Evolutionary conservation across 1,284 basidiomycete genomes (phyloP), one percentile per base, ranked within the genome.

Genomic region (Tylopilus sp.): DNA sequence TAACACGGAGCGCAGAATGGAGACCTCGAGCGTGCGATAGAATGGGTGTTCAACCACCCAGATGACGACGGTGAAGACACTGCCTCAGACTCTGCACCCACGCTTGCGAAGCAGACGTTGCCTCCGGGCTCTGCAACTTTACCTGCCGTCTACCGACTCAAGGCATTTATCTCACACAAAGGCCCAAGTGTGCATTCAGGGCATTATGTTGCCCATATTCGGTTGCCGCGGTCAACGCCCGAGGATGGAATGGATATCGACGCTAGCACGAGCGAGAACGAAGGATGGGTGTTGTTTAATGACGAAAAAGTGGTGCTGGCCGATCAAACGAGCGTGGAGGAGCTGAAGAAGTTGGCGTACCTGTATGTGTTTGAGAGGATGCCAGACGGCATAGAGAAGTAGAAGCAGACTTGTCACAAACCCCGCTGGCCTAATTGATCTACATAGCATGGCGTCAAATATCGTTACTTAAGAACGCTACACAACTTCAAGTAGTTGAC

Each of bases 21-120:
- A 24, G 88, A 95, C 72, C 80, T 89, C 0, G 96, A 97, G 72
- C 87, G 93, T 32, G 97, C 97, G 0, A 90, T 99, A 5, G 97
- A 98, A 70, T 99, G 97, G 97, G 82, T 99, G n/a, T 99, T 99
- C 81, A 95, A 89, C 67, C 94, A 99, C 74, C 93, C 96, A 0
- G 95, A 95, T 64, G 96, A 98, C 71, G 84, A 79, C 2, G 96
- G 95, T 26, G 90, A 94, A 72, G 89, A 91, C 22, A 71, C 75
- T 22, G 67, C 77, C 2, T 70, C 75, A 24, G 56, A 47, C 8
- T 57, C 56, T 18, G 24, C 10, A 10, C 47, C 47, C 47, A 59
- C 62, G 18, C 33, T 8, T 38, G 16, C 4, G 19, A 57, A 63
- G 32, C 19, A 61, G 58, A 53, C 56, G n/a, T 9, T 41, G 1